Evolutionary conservation across 192 early-diverging fungal genomes (phyloP).

Genomic region (Umbelopsis isabellina): DNA sequence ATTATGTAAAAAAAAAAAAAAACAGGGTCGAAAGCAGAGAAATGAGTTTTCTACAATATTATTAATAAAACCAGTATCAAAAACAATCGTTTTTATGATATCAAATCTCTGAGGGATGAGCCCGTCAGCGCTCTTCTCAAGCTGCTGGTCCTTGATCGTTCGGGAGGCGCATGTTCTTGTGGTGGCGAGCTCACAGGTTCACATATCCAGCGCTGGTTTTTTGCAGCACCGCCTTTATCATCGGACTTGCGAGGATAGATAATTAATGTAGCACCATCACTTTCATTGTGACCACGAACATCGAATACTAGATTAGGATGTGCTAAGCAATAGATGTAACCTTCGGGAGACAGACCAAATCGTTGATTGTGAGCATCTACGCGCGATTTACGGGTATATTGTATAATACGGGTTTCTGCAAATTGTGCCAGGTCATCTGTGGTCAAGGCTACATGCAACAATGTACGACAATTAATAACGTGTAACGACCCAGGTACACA

Average conservation of each 20-base stretch:
- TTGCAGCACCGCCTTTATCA: slow-evolving; percentile 8
- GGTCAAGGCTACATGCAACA: not conserved
- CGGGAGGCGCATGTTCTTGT: not conserved
- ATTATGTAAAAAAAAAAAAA: slow-evolving; percentile 1
- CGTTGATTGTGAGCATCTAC: slow-evolving; percentile 22
- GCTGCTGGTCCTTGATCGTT: not conserved
- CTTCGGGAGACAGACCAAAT: slow-evolving; percentile 5
- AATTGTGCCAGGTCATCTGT: slow-evolving; percentile 8
- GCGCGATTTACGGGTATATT: slow-evolving; percentile 23
- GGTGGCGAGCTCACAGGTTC: slow-evolving; percentile 6
- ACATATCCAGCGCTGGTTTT: slow-evolving; percentile 18
- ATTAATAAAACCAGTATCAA: not conserved
- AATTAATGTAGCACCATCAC: slow-evolving; percentile 21
- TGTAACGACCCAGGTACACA: not conserved
- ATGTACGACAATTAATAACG: not conserved
- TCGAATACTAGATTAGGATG: slow-evolving; percentile 25
- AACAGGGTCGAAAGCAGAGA: not conserved
- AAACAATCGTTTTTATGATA: not conserved
- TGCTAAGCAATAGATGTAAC: slow-evolving; percentile 28
- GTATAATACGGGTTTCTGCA: slow-evolving; percentile 13
- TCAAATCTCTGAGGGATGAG: not conserved
- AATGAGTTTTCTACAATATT: not conserved
- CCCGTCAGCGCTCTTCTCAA: not conserved
- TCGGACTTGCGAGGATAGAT: slow-evolving; percentile 15
- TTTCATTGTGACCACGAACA: slow-evolving; percentile 7